Evolutionary conservation across 2,329 filamentous ascomycete species (phyloP).

Genomic region (Nothomitra cinnamomea): DNA sequence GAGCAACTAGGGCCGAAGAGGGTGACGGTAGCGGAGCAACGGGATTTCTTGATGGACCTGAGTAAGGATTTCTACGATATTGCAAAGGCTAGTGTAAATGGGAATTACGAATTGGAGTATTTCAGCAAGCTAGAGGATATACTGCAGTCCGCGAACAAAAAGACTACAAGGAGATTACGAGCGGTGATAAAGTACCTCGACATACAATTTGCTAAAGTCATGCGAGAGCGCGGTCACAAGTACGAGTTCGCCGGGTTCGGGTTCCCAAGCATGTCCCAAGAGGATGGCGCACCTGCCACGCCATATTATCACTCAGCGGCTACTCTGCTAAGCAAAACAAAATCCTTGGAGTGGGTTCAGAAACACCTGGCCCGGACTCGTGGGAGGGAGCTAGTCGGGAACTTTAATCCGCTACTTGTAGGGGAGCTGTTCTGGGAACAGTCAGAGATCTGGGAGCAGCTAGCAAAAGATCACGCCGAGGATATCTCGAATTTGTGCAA

Average conservation of each 20-base stretch:
- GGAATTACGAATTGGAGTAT: slow-evolving; percentile 17
- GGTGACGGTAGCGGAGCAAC: slow-evolving; percentile 11
- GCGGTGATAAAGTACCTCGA: slow-evolving; percentile 19
- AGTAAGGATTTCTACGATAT: slow-evolving; percentile 16
- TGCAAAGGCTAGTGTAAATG: slow-evolving; percentile 18
- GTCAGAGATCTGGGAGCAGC: not conserved
- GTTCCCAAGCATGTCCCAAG: not conserved
- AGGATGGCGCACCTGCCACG: not conserved
- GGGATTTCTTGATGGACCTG: slow-evolving; percentile 15
- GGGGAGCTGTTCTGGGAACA: slow-evolving; percentile 3
- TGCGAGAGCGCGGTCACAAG: slow-evolving; percentile 19
- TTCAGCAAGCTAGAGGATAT: not conserved
- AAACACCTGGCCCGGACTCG: slow-evolving; percentile 31
- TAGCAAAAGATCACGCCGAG: not conserved
- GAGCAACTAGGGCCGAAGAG: slow-evolving; percentile 8
- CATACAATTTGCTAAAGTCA: slow-evolving; percentile 12
- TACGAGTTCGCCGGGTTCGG: slow-evolving; percentile 16
- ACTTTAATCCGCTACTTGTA: slow-evolving; percentile 2
- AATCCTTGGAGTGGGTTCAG: slow-evolving; percentile 26
- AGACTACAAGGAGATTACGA: slow-evolving; percentile 10
- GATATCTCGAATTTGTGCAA: slow-evolving; percentile 8
- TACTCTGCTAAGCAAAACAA: slow-evolving; percentile 17
- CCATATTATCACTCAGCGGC: too few species aligned
- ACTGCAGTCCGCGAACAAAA: slow-evolving; percentile 3
- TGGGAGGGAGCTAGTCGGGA: slow-evolving; percentile 3